Evolutionary conservation across 2,329 filamentous ascomycete genomes (phyloP), one percentile per base, ranked within the genome.

Genomic region (Ceratocystis alfenasii): DNA sequence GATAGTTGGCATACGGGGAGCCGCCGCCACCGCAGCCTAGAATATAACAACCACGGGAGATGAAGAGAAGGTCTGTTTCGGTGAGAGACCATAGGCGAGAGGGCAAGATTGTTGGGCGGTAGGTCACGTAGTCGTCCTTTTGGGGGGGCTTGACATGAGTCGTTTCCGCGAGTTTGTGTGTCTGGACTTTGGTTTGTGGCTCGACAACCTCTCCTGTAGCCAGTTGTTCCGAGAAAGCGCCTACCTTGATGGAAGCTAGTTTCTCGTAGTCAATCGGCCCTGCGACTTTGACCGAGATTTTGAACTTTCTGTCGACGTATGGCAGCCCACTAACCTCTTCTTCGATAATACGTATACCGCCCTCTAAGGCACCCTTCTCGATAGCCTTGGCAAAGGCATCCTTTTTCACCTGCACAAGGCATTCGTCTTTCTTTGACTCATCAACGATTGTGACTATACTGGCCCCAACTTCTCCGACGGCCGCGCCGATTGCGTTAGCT

Each of bases 41-140:
- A 12, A 71, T 70, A 50, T 70, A 71, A 62, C 70, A 71, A 7
- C 70, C 70, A 12, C 70, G 70, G 1, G 68, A 70, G 22, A 71
- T 48, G 66, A 71, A 71, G 30, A 68, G 63, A 10, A 71, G 67
- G 33, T 71, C 70, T 0, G 69, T 70, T 5, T 67, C 66, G 1
- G 70, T 70, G n/a, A 71, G 63, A 17, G 69, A 57, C 70, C 70
- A 71, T 17, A 69, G 25, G 8, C 69, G 67, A 3, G 63, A 53
- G 5, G 68, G 6, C 2, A 66, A 46, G 1, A 82, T 78, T 0
- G 75, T 76, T 1, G 83, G 83, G 2, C 72, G 75, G 70, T 84
- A 85, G 0, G 70, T 68, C 17, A 72, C 69, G 2, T 78, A 73
- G 30, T 79, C 72, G 5, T 67, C 61, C 2, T n/a, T 57, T 12